phyloP scores from a whole-genome alignment of 805 yeast genomes.

The Candida corydali region DNA sequence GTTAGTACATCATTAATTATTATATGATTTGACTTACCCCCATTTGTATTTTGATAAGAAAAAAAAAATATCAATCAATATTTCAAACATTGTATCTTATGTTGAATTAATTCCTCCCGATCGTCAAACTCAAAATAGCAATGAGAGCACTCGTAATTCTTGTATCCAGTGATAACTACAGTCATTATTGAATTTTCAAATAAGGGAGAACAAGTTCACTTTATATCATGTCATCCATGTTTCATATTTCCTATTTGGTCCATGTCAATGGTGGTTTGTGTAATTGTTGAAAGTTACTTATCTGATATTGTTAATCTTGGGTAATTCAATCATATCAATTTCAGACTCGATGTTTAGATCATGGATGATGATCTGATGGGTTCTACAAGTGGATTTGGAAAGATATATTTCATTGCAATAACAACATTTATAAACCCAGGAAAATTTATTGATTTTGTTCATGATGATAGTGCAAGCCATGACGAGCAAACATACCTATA shows the following conservation, averaged over 20 bases:
- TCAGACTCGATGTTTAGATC: neutral
- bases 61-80: neutral
- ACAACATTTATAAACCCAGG: conserved; percentile 5
- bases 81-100: neutral
- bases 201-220: too few relatives aligned
- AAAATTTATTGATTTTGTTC: neutral
- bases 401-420: conserved; percentile 5
- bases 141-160: neutral
- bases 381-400: conserved; percentile 1
- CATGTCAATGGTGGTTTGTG: neutral
- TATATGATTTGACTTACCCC: neutral
- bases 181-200: conserved; percentile 1
- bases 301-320: conserved; percentile 1
- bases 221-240: too few relatives aligned
- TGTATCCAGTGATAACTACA: neutral
- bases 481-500: too few relatives aligned
- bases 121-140: neutral
- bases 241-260: too few relatives aligned
- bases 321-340: conserved; percentile 5
- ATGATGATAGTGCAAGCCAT: neutral
- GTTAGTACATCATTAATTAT: neutral
- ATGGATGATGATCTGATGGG: conserved; percentile 3
- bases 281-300: neutral
- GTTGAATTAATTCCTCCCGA: neutral
- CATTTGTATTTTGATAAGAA: neutral